phyloP scores from a whole-genome alignment of 768 basidiomycete species.

The Boletus sp. region DNA sequence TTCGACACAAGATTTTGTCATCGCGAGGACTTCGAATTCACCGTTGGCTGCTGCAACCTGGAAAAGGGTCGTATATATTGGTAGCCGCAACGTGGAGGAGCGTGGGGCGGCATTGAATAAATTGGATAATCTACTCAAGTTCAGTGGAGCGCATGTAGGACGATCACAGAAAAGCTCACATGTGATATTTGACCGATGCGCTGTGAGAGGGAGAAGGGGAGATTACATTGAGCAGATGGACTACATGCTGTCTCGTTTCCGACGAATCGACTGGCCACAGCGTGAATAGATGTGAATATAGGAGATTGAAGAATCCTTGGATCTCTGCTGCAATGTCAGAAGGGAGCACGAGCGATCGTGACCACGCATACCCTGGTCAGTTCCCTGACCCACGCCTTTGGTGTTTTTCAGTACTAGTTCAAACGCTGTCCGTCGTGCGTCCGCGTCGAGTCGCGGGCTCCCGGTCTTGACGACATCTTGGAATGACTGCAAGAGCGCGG shows the following conservation, averaged over 20 bases:
- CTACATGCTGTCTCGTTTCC: slow-evolving; percentile 51
- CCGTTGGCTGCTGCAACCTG: slow-evolving; percentile 55
- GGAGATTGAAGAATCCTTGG: slow-evolving; percentile 85
- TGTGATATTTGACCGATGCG: slow-evolving; percentile 66
- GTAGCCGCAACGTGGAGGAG: slow-evolving; percentile 57
- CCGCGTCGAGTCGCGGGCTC: slow-evolving; percentile 54
- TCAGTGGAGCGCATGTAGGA: slow-evolving; percentile 1
- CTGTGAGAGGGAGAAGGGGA: slow-evolving; percentile 51
- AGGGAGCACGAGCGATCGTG: neutral
- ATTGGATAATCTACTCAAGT: slow-evolving; percentile 61
- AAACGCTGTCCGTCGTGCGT: slow-evolving; percentile 53
- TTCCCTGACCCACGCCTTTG: slow-evolving; percentile 70
- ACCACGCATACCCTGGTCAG: slow-evolving; percentile 61
- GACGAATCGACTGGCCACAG: slow-evolving; percentile 53
- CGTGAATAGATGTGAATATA: slow-evolving; percentile 68
- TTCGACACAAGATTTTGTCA: slow-evolving; percentile 61
- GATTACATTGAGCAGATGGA: slow-evolving; percentile 51
- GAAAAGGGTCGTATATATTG: slow-evolving; percentile 62
- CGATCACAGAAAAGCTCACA: slow-evolving; percentile 40
- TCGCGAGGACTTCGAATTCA: slow-evolving; percentile 58
- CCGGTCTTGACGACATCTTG: slow-evolving; percentile 52
- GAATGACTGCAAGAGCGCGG: slow-evolving; percentile 61
- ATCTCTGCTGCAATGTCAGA: slow-evolving; percentile 47
- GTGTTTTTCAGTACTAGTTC: slow-evolving; percentile 57
- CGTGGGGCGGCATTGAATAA: slow-evolving; percentile 75